These are phyloP conservation scores for Tremellales sp. DNA, from an alignment of 1,284 basidiomycete species.

Conservation along the genomic window DNA sequence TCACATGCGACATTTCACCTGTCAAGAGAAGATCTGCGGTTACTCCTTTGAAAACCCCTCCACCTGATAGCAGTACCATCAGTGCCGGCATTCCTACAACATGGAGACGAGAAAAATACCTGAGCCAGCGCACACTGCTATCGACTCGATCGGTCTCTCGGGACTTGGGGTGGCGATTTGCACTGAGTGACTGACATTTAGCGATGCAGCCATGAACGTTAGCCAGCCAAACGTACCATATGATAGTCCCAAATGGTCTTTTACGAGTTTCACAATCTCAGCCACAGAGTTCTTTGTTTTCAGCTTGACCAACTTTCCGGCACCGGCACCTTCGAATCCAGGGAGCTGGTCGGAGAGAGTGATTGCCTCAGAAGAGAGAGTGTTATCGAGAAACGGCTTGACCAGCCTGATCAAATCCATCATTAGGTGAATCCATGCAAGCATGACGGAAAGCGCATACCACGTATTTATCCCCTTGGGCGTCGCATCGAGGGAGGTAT, in stretches of 20 bases:
- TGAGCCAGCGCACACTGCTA: constrained; percentile 82
- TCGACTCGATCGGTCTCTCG: constrained; percentile 34
- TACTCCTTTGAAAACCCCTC: constrained; percentile 63
- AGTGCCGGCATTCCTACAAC: neutral
- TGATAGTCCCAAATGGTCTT: constrained; percentile 61
- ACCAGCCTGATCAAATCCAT: constrained; percentile 33
- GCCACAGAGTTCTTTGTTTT: constrained; percentile 46
- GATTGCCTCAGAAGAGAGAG: constrained; percentile 23
- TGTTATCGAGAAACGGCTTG: constrained; percentile 32
- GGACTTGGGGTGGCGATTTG: constrained; percentile 63
- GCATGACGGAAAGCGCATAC: constrained; percentile 48
- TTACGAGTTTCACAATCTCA: constrained; percentile 63
- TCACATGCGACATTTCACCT: constrained; percentile 85
- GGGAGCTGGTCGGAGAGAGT: constrained; percentile 16
- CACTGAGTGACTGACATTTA: constrained; percentile 54
- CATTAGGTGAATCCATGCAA: neutral
- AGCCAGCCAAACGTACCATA: constrained; percentile 55
- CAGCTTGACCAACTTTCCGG: constrained; percentile 65
- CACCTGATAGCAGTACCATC: constrained; percentile 34
- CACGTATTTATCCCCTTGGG: constrained; percentile 80
- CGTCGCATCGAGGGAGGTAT: constrained; percentile 78
- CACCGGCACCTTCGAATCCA: constrained; percentile 54
- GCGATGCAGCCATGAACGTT: neutral
- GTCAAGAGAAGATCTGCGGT: constrained; percentile 80
- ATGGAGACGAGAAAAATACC: constrained; percentile 48